phyloP scores from a whole-genome alignment of 352 stramenopile genomes.

The Pythium aphanidermatum region DNA sequence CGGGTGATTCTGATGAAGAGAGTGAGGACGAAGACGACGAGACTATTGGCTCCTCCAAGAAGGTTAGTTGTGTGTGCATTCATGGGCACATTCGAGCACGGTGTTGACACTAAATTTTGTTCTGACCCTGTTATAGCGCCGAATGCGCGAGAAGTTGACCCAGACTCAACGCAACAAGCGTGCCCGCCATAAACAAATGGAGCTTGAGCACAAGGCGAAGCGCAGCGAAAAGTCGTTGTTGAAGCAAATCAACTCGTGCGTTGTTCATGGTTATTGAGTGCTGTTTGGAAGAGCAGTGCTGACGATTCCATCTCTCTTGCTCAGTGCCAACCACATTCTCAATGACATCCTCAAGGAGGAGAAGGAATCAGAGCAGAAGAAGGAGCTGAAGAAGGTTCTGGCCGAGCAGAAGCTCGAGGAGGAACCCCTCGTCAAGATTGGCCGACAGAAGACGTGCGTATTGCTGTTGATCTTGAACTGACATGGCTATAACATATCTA shows the following conservation, averaged over 20 bases:
- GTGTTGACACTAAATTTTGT: too few relatives aligned
- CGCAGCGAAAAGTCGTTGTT: conserved; percentile 66
- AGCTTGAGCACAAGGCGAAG: conserved; percentile 55
- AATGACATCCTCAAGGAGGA: conserved; percentile 64
- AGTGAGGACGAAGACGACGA: conserved; percentile 31
- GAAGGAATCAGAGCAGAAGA: conserved; percentile 52
- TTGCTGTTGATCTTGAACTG: not conserved
- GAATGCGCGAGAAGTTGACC: conserved; percentile 56
- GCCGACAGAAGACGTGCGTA: conserved; percentile 66
- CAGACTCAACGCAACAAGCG: conserved; percentile 72
- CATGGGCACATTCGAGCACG: too few relatives aligned
- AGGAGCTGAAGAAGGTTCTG: conserved; percentile 72
- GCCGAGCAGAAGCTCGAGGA: conserved; percentile 71
- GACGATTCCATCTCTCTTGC: too few relatives aligned
- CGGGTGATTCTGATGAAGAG: conserved; percentile 37
- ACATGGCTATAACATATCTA: not conserved
- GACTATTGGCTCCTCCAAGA: conserved; percentile 7
- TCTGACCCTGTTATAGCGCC: conserved; percentile 17
- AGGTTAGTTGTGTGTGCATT: conserved; percentile 24
- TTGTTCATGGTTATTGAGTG: not conserved
- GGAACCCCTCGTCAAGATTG: conserved; percentile 65
- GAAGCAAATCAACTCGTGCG: conserved; percentile 85
- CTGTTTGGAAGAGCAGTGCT: too few relatives aligned
- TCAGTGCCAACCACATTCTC: conserved; percentile 60
- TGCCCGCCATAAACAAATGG: conserved; percentile 72